Conservation (phyloP, 768 basidiomycete genomes). For the Russula abietina region DNA sequence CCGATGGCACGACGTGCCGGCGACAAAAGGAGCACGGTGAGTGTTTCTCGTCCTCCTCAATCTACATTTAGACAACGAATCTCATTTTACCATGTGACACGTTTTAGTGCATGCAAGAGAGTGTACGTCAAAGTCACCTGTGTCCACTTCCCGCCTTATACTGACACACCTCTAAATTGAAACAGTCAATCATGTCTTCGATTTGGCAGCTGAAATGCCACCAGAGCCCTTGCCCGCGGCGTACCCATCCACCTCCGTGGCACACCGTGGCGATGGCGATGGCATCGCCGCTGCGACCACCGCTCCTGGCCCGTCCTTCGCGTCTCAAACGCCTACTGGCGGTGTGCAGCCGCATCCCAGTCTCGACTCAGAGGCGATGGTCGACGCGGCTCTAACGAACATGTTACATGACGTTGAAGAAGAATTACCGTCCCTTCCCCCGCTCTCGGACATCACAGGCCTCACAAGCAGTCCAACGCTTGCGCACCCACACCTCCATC, state of each 20-base stretch:
- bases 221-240: background rate
- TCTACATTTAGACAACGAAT: background rate
- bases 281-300: background rate
- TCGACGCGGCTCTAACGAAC: constrained; percentile 13
- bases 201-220: constrained; percentile 8
- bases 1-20: constrained; percentile 51
- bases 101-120: constrained; percentile 63
- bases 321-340: constrained; percentile 5
- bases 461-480: constrained; percentile 22
- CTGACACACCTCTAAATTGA: constrained; percentile 1
- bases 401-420: constrained; percentile 11
- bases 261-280: background rate
- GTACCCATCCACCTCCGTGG: background rate
- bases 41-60: constrained; percentile 26
- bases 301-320: background rate
- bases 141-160: background rate
- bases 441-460: constrained; percentile 14
- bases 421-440: constrained; percentile 9
- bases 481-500: background rate
- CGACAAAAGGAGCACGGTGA: constrained; percentile 63
- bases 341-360: constrained; percentile 12
- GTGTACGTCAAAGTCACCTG: constrained; percentile 43
- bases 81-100: background rate
- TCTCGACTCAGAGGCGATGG: constrained; percentile 18
- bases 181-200: constrained; percentile 34